Evolutionary conservation across 371 early-diverging fungal species (phyloP), one percentile per base, ranked within the genome.

Genomic region (Catenaria anguillulae): DNA sequence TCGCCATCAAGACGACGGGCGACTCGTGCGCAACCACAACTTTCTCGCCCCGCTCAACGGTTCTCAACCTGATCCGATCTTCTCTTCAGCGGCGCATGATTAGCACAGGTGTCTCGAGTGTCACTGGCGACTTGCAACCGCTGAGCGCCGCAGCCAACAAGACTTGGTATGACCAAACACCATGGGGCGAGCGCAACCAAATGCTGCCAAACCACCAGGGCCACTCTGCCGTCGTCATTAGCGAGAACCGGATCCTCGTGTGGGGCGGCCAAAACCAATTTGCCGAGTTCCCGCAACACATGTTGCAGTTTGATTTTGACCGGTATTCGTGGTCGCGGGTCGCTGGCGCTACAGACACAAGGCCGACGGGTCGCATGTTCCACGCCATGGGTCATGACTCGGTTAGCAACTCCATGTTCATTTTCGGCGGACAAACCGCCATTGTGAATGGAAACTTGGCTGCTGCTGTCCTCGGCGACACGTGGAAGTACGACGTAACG

Each of bases 241-340:
- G 15, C 55, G 24, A 23, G 43, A 56, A 46, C 48, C 26, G 10
- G 24, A 34, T 63, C n/a, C 33, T 63, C 10, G 48, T 60, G 42
- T 66, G 35, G 42, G 66, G 66, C 15, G 66, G 66, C 21, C 66
- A 66, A 45, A 60, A 31, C 21, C 24, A 13, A 15, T 43, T 31
- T 55, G 63, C 60, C 40, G 55, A 26, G 2, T 31, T 55, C 29
- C 62, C 52, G 35, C 12, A 10, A 26, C n/a, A n/a, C 33, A 46
- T 63, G 35, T 60, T 60, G 59, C 23, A 33, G 29, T 60, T 62
- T 31, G 33, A 50, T 33, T 33, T 43, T 34, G 66, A 66, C 60
- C 3, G 35, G 33, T 8, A 43, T 10, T 31, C 60, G 24, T 66
- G 60, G 60, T 31, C 40, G n/a, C 40, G 29, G 15, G 34, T 56